Base-by-base conservation (phyloP, 2,329 filamentous ascomycete species). In the Cladosporium austrohemisphaericum region DNA sequence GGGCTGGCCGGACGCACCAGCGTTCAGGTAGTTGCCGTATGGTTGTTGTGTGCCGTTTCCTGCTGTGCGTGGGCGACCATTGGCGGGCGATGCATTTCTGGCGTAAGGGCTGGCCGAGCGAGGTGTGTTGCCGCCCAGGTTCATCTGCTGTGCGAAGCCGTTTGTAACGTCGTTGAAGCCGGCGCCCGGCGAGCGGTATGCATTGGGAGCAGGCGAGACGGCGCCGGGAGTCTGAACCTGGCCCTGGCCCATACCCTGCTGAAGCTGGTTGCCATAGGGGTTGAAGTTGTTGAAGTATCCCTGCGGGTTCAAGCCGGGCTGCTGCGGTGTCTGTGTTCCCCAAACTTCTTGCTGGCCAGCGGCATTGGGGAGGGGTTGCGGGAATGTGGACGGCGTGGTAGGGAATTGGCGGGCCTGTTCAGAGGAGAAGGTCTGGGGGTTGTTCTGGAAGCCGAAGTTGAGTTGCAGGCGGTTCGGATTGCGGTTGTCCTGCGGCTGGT, bases 61-160 rank as follows among this genome's bases (percentile, higher is more conserved):
- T 51, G 89, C 88, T 14, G 92, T 97, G 52, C 91, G 81, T 41
- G 92, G 91, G 52, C 93, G 84, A 26, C 37, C 35, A 45, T 76
- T 78, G 22, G 65, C 71, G 18, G 88, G 82, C 25, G 88, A 84
- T 25, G 80, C 77, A 28, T 89, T 80, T 52, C 80, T 77, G 56
- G 76, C 81, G 65, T 90, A 91, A 41, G 83, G 81, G 52, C 73
- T 75, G 22, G 81, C 83, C 23, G 78, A 78, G 57, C 89, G 80
- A 52, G 83, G 83, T 35, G 81, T 56, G 49, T 61, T 83, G 36
- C 81, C 82, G 52, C 87, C 85, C 18, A 97, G 79, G 68, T 96
- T 95, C 70, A 97, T 95, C 68, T 98, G 93, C 67, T 96, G 89
- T 53, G 91, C 90, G 37, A 97, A 79, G 23, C 90, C 91, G 61